These are phyloP conservation scores for Fusarium xylarioides DNA, from an alignment of 2,329 filamentous ascomycete species.

Conservation along the genomic window DNA sequence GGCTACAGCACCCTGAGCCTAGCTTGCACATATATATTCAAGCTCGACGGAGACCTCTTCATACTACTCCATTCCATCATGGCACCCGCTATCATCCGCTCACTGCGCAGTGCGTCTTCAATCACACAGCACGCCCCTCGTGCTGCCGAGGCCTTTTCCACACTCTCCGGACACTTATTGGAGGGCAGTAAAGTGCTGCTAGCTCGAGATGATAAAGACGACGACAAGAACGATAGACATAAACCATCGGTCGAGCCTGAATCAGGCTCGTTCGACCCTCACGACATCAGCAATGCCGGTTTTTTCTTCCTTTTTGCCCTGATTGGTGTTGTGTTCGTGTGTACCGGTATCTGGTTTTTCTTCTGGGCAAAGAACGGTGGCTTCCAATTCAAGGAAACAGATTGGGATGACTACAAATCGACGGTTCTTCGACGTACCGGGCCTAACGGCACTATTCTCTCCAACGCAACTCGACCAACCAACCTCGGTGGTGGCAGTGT, in stretches of 20 bases:
- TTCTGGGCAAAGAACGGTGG: constrained; percentile 98
- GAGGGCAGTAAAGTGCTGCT: constrained; percentile 55
- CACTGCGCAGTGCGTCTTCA: constrained; percentile 45
- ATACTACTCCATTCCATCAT: constrained; percentile 40
- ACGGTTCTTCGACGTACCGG: constrained; percentile 90
- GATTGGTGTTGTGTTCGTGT: constrained; percentile 79
- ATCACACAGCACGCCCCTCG: constrained; percentile 26
- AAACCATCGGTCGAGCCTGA: constrained; percentile 51
- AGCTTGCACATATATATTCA: constrained; percentile 17
- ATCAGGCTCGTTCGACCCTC: constrained; percentile 61
- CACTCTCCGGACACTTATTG: constrained; percentile 53
- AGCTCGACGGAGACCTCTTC: constrained; percentile 31
- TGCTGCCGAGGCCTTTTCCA: constrained; percentile 38
- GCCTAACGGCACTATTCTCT: constrained; percentile 86
- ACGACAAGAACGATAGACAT: constrained; percentile 34
- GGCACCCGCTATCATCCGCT: constrained; percentile 53
- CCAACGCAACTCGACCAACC: constrained; percentile 83
- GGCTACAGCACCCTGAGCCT: constrained; percentile 42
- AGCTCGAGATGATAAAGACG: constrained; percentile 49
- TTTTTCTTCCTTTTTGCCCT: constrained; percentile 89
- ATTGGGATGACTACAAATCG: constrained; percentile 99
- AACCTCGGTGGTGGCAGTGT: constrained; percentile 88
- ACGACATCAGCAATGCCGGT: constrained; percentile 70
- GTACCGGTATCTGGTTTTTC: constrained; percentile 93
- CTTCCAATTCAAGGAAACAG: constrained; percentile 82